Evolutionary conservation across 73 alveolate genomes (phyloP), one percentile per base, ranked within the genome.

Genomic region (Paramecium sexaurelia): DNA sequence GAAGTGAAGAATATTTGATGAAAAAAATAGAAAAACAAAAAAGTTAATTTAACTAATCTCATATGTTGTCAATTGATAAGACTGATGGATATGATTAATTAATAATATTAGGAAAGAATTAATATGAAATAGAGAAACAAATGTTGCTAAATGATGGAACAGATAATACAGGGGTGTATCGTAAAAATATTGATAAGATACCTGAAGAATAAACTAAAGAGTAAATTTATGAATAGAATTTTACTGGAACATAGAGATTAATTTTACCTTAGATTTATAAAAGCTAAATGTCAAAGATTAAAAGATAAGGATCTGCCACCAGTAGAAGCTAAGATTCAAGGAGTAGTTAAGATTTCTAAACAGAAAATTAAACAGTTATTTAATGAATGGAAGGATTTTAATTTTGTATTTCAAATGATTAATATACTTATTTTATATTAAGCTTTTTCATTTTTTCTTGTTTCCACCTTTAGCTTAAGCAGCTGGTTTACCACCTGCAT

Each of bases 1-100:
- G 90, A 45, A 78, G 90, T 43, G 90, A 78, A 29, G 71, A 78
- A 78, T 78, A 78, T 45, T 78, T 78, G 15, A 32, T 78, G 68
- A 78, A 78, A 33, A 78, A 78, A 11, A 78, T 78, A 9, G 73
- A 78, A 11, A 78, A 43, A 9, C 15, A 40, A 78, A 24, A 78
- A 45, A 40, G 35, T 4, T 33, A 41, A 24, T 78, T 78, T 26
- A 78, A 78, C 41, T 22, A 43, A 33, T 78, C 90, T 17, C 71
- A 29, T 24, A 78, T 78, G 90, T 33, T 43, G 9, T 39, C 75
- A 19, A 78, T 78, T 41, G 71, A 78, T 78, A 78, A 78, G 51
- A 78, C 73, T 41, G 73, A 45, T 78, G 90, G 73, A 19, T 78
- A 41, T 41, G 90, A 78, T 39, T 37, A 43, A 45, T 24, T 78